Evolutionary conservation across 345 rosid genomes (phyloP).

Genomic region (Hevea brasiliensis): DNA sequence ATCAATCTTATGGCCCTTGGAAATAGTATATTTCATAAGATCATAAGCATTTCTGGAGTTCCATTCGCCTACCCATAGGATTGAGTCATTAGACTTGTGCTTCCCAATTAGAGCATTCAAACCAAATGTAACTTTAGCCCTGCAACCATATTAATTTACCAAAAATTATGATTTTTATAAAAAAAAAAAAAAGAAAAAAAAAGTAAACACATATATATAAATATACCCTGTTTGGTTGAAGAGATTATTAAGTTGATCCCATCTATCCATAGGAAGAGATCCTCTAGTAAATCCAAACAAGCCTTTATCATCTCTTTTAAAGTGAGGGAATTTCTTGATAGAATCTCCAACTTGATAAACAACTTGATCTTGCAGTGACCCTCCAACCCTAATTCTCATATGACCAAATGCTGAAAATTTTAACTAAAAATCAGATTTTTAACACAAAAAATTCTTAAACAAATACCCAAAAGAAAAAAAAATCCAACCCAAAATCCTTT

Average conservation of each 20-base stretch:
- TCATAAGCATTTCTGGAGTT: slow-evolving; percentile 39
- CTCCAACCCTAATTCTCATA: slow-evolving; percentile 50
- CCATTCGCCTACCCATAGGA: slow-evolving; percentile 48
- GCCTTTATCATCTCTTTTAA: slow-evolving; percentile 15
- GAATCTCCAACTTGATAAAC: slow-evolving; percentile 41
- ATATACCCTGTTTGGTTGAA: slow-evolving; percentile 48
- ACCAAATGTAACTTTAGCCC: slow-evolving; percentile 45
- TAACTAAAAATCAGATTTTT: not conserved
- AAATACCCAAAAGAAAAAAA: not conserved
- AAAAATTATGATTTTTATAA: too few relatives aligned
- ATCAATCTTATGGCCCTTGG: slow-evolving; percentile 55
- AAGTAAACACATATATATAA: too few relatives aligned
- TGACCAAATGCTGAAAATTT: slow-evolving; percentile 42
- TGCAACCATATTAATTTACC: slow-evolving; percentile 12
- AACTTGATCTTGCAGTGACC: slow-evolving; percentile 55
- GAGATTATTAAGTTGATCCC: slow-evolving; percentile 50
- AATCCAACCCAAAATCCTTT: not conserved
- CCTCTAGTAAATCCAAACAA: slow-evolving; percentile 56
- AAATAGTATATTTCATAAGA: slow-evolving; percentile 46
- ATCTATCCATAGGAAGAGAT: slow-evolving; percentile 47
- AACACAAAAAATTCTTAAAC: not conserved
- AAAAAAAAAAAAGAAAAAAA: not conserved
- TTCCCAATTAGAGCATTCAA: slow-evolving; percentile 53
- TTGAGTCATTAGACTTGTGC: slow-evolving; percentile 1
- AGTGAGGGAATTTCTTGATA: slow-evolving; percentile 30